phyloP scores from a whole-genome alignment of 306 rosid genomes.

The Phaseolus lunatus region DNA sequence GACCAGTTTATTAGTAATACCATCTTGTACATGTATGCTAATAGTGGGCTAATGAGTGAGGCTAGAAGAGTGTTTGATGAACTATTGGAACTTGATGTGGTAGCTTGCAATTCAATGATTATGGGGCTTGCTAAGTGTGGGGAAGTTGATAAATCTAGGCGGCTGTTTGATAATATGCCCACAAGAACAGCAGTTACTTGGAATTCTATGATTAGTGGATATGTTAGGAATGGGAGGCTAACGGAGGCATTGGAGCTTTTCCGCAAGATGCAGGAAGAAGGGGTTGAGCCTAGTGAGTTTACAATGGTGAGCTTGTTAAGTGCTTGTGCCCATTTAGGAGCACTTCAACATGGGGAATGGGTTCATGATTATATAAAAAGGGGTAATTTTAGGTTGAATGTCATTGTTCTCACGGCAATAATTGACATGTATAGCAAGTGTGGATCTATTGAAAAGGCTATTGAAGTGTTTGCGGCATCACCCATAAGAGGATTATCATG shows the following conservation, averaged over 20 bases:
- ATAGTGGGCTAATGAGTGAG: constrained; percentile 70
- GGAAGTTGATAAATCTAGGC: constrained; percentile 67
- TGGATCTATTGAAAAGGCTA: constrained; percentile 67
- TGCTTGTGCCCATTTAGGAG: constrained; percentile 86
- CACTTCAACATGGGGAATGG: constrained; percentile 84
- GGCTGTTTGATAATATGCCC: constrained; percentile 71
- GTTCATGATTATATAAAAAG: constrained; percentile 68
- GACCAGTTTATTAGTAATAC: constrained; percentile 70
- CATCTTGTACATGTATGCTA: constrained; percentile 71
- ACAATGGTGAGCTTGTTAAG: constrained; percentile 93
- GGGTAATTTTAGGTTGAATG: constrained; percentile 64
- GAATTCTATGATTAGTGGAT: constrained; percentile 89
- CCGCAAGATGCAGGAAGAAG: constrained; percentile 63
- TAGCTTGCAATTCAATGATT: constrained; percentile 85
- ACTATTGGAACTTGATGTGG: constrained; percentile 60
- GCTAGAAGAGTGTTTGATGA: constrained; percentile 65
- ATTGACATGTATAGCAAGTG: constrained; percentile 90
- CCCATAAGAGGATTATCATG: constrained; percentile 64
- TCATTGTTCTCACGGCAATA: constrained; percentile 71
- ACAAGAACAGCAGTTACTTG: constrained; percentile 66
- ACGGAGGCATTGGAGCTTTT: constrained; percentile 69
- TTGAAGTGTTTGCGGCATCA: constrained; percentile 62
- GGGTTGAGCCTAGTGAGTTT: constrained; percentile 68
- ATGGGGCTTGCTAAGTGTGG: constrained; percentile 80
- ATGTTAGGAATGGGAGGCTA: constrained; percentile 75